Base-by-base conservation (phyloP, 2,329 filamentous ascomycete species). In the Elsinoe necatrix region DNA sequence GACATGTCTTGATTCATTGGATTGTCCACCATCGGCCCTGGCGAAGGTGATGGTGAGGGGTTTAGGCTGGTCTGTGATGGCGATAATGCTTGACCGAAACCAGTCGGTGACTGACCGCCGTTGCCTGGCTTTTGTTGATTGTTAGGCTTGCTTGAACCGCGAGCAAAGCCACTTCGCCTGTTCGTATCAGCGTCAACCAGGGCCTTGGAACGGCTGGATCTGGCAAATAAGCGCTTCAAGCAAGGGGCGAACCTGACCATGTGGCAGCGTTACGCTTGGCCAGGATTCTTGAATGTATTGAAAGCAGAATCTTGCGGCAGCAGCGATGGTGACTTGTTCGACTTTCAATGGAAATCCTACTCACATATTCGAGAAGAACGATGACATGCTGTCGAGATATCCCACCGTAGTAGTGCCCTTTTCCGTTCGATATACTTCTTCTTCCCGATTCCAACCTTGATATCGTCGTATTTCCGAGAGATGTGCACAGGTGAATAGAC, bases 11-110 rank as follows among this genome's bases (percentile, higher is more conserved):
- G 63, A 61, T 67, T 66, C 58, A 67, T 67, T 57, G 65, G 79
- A 64, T 84, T 79, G 65, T 87, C 84, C 74, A 86, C 81, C 51
- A 84, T 81, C 72, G 89, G 84, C 60, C 81, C 83, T 67, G 83
- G 79, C 58, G 82, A 76, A 57, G 86, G 76, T 52, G 65, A 65
- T 23, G 68, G 67, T 5, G 68, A 66, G 21, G 65, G 55, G 42
- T 58, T 58, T 51, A 59, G 34, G 27, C 56, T 57, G 37, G 57
- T 54, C 21, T 56, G 48, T 21, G 57, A 59, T 4, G 51, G 34
- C 4, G 59, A 68, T 62, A 60, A 60, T 64, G 51, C 65, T 64
- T 45, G 64, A 58, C 58, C 67, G 67, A 58, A 51, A 34, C 51
- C 48, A 39, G 55, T 54, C 18, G 61, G 58, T 20, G 48, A 47